Base-by-base conservation (phyloP, 495 filamentous ascomycete genomes). In the Lasiosphaeris hirsuta region DNA sequence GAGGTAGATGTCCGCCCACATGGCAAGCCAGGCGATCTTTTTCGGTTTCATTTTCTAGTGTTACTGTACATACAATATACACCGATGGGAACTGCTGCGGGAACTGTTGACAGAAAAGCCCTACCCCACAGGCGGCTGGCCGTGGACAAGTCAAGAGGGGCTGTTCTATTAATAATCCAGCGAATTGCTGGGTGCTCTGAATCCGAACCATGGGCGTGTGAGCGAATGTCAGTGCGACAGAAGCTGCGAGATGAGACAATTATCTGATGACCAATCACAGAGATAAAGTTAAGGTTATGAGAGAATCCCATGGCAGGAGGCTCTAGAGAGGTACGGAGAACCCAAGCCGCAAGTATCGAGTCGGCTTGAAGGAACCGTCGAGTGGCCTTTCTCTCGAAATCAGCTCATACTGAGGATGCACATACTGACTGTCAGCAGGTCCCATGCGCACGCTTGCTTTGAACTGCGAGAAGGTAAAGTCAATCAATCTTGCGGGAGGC, bases 201-300 rank as follows among this genome's bases (percentile, higher is more conserved):
- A 10, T 10, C 19, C 30, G 14, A 10, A 5, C 40, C 15, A 45
- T 6, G 43, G 42, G 43, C 10, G 10, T 2, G 43, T 10, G 30
- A 17, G 43, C 43, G 43, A 17, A 13, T 7, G 13, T 23, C 17
- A 15, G 18, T 45, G 43, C 43, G 11, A 9, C 18, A 51, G 34
- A 14, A 23, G 10, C 30, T 7, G 38, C n/a, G 39, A 54, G 39
- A 15, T 30, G 38, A 44, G 30, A 41, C 17, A 44, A 43, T 54
- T 35, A 23, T 7, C 17, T 54, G 51, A 54, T 54, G 51, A 54
- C 51, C 51, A 54, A 54, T 54, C 51, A 36, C 14, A 15, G 4
- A 54, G 30, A 34, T 3, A 1, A 10, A 34, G 33, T 8, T 15
- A 13, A 3, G n/a, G 23, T 5, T 30, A 30, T 30, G 23, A 30